Base-by-base conservation (phyloP, 1,284 basidiomycete species). In the Sutorius eximius region DNA sequence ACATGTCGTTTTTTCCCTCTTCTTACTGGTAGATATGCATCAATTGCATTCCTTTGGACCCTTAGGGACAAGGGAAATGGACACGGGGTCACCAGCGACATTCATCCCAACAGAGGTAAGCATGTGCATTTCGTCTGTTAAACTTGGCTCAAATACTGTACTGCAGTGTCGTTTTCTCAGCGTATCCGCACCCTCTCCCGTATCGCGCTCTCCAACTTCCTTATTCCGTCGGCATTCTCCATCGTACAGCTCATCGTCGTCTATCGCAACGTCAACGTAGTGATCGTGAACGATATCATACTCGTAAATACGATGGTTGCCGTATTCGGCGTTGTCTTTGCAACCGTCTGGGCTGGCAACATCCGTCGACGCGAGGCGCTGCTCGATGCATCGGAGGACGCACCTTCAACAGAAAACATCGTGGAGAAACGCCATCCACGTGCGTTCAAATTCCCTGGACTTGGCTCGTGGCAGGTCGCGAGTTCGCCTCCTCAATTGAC, bases 171-270 rank as follows among this genome's bases (percentile, higher is more conserved):
- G 10, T 67, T 67, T 32, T 5, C 62, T 4, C 53, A 61, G 20
- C 64, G 65, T 20, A 50, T 70, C 43, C 60, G 55, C 22, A 63
- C 47, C 16, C 55, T 70, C 38, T 70, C 59, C 34, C 68, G 50
- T 12, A 69, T 72, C 24, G 67, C 70, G 22, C 53, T 68, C 40
- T 70, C 67, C 3, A 71, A 70, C 48, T 71, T 69, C 45, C 33
- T 64, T 20, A 51, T 71, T 22, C 66, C 70, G 0, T 58, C 69
- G 1, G 45, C 70, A n/a, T 70, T 72, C 49, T 71, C 70, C 29
- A 58, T 71, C 29, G 66, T 45, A 3, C 70, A 73, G 49, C 64
- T 71, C 50, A 49, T 70, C 22, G 57, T 71, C 48, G 60, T 73
- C 22, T 71, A 71, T 48, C 59, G 59, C 27, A 49, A 32, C 45